A percentile compares a stretch with the other conserved stretches of the same genome.
Conservation (phyloP, 192 early-diverging fungal genomes). For the Gaertneriomyces semiglobifer region DNA sequence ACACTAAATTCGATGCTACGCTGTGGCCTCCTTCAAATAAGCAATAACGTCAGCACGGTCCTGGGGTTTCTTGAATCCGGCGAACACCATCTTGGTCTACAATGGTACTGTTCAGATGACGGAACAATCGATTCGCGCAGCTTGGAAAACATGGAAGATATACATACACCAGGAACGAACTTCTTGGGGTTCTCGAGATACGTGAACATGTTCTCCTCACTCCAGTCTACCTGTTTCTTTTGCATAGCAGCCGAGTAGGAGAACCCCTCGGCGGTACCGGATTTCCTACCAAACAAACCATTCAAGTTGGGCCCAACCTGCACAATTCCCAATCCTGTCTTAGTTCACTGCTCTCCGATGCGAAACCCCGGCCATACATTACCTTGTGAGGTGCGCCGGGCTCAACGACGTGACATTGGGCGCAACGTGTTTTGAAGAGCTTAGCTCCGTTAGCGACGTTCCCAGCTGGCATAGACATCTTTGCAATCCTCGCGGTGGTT, state of each 20-base stretch:
- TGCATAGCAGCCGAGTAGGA: constrained; percentile 91
- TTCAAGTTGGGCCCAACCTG: constrained; percentile 96
- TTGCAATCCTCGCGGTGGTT: no score
- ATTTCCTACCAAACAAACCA: constrained; percentile 87
- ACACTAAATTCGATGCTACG: constrained; percentile 20
- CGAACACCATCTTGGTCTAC: constrained; percentile 96
- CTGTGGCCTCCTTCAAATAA: constrained; percentile 78
- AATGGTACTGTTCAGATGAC: constrained; percentile 46
- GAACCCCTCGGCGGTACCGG: constrained; percentile 82
- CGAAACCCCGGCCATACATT: no score
- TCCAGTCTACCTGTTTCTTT: constrained; percentile 81
- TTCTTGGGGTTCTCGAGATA: constrained; percentile 99
- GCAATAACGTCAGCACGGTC: constrained; percentile 78
- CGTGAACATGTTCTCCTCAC: constrained; percentile 85
- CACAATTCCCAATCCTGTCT: no score
- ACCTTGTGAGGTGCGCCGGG: background rate
- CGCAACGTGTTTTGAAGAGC: constrained; percentile 97
- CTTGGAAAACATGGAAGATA: background rate
- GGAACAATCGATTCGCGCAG: background rate
- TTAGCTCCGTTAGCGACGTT: constrained; percentile 59
- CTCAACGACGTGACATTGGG: constrained; percentile 97
- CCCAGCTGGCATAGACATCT: constrained; percentile 27
- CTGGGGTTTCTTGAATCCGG: constrained; percentile 76
- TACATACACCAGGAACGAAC: constrained; percentile 51
- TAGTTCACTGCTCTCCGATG: no score